Conservation (phyloP, 345 rosid genomes). For the Boechera divaricarpa region DNA sequence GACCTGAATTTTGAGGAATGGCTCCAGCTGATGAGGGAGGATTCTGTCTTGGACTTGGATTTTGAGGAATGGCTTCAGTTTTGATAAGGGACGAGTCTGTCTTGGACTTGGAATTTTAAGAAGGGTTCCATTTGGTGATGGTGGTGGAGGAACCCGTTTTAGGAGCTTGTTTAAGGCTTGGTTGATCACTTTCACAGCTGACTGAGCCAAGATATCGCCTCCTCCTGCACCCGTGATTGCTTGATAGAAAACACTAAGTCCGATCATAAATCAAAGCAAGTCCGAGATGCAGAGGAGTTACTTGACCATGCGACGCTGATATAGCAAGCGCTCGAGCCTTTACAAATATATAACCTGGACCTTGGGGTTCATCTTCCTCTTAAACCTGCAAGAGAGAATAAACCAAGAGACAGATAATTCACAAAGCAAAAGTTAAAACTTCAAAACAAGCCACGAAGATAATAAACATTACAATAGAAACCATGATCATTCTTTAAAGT, state of each 20-base stretch:
- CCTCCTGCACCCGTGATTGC: slow-evolving; percentile 57
- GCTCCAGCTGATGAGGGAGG: slow-evolving; percentile 62
- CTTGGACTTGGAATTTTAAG: too few species aligned
- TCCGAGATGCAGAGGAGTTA: slow-evolving; percentile 84
- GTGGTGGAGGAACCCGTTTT: not conserved
- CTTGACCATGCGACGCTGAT: slow-evolving; percentile 55
- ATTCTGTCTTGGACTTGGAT: not conserved
- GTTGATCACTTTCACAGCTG: slow-evolving; percentile 67
- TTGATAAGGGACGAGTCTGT: too few species aligned
- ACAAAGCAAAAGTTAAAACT: too few species aligned
- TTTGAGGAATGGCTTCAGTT: not conserved
- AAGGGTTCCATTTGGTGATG: not conserved
- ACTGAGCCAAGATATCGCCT: slow-evolving; percentile 56
- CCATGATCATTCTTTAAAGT: too few species aligned
- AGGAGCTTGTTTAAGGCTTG: slow-evolving; percentile 66
- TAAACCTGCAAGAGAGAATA: too few species aligned
- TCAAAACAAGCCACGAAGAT: too few species aligned
- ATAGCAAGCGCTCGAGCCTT: not conserved
- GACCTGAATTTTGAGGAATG: not conserved
- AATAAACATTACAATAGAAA: too few species aligned
- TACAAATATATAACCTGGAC: not conserved
- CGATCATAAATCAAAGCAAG: slow-evolving; percentile 63
- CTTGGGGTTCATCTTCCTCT: not conserved
- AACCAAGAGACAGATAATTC: too few species aligned
- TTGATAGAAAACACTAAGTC: slow-evolving; percentile 61